Evolutionary conservation across 257 asterid species (phyloP), one percentile per base, ranked within the genome.

Genomic region (Phtheirospermum japonicum): DNA sequence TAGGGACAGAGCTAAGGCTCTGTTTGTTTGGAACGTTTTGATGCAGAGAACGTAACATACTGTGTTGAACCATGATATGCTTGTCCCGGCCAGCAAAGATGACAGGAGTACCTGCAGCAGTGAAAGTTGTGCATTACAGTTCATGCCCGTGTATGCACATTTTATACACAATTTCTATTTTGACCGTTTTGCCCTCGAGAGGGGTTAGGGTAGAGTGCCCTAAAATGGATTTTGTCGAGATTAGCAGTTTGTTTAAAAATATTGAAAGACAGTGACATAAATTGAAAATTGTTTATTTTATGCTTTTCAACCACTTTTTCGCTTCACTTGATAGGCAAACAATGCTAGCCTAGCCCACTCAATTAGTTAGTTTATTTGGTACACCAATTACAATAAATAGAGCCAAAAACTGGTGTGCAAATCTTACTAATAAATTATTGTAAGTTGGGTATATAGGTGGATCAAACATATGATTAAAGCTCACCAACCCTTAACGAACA

Each of bases 41-140:
- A 87, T 84, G 81, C 86, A 84, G 61, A 82, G 53, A 23, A 87
- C 92, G 42, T 76, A 82, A 7, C 82, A 84, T 13, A 82, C 88
- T 13, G 90, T 87, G 70, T 87, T 87, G 74, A 87, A 78, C 93
- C 88, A 87, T 70, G 80, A 73, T 65, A 87, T 82, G 83, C 90
- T 82, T 57, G 80, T 76, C 3, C 93, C 90, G 50, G 88, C 77
- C 39, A 84, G 60, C 70, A 84, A 68, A 49, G 85, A 80, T 59
- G 76, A 43, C 23, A 84, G 31, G 68, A 81, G 75, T 43, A 87
- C 85, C 85, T 84, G 80, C 23, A 14, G 11, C 9, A 48, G 5
- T 61, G 59, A 42, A 63, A 4, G 19, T 64, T 56, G 23, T 16
- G n/a, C 32, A 52, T 45, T 23, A 1, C 1, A 23, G 28, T 23